Evolutionary conservation across 1,284 basidiomycete species (phyloP).

Genomic region (Microbotryum silenes-acaulis): DNA sequence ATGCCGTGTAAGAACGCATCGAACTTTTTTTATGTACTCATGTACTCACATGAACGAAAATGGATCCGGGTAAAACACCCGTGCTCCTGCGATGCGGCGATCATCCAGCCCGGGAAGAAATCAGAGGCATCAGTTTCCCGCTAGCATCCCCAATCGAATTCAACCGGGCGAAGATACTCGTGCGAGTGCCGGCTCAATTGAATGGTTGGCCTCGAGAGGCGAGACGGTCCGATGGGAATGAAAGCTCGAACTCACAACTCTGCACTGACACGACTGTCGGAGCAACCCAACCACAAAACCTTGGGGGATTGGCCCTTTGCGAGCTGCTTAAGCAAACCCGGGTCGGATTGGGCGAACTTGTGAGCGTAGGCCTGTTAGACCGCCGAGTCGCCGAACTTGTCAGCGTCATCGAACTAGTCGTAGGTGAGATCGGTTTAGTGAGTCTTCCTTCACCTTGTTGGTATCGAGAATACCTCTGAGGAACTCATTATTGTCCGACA

Average conservation of each 20-base stretch:
- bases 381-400: background rate
- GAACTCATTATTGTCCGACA: constrained; percentile 1
- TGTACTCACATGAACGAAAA: constrained; percentile 29
- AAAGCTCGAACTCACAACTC: constrained; percentile 20
- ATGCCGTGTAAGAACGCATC: too few species aligned
- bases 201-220: background rate
- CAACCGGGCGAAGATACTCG: background rate
- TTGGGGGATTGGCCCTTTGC: constrained; percentile 65
- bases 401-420: too few species aligned
- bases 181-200: background rate
- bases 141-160: background rate
- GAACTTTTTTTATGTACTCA: too few species aligned
- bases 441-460: constrained; percentile 11
- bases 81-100: constrained; percentile 11
- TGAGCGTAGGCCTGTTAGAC: constrained; percentile 40
- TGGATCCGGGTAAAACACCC: constrained; percentile 31
- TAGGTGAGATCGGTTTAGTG: too few species aligned
- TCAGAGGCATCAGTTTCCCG: too few species aligned
- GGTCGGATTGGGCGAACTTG: constrained; percentile 52
- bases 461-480: constrained; percentile 24
- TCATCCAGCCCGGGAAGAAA: too few species aligned
- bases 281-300: constrained; percentile 66
- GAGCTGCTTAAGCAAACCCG: constrained; percentile 55
- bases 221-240: background rate
- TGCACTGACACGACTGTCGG: constrained; percentile 60